Conservation (phyloP, 1,139 yeast species). For the Scheffersomyces stambukii region DNA sequence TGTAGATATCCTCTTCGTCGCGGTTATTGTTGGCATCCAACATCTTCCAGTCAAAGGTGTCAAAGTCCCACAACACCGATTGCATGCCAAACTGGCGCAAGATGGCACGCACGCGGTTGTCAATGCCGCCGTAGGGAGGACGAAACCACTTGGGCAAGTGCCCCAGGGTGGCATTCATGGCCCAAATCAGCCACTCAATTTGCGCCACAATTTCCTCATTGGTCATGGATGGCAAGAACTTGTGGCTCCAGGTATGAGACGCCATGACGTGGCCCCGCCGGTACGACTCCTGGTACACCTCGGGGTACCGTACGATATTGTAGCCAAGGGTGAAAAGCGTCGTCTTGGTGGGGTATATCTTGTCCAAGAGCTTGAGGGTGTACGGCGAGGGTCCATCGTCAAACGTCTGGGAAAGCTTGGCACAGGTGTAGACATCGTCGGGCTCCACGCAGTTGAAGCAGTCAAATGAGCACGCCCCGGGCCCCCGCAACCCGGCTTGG, state of each 20-base stretch:
- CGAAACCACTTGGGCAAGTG: conserved; percentile 92
- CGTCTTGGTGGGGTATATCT: conserved; percentile 39
- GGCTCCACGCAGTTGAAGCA: conserved; percentile 74
- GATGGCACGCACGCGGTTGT: conserved; percentile 76
- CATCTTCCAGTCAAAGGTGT: conserved; percentile 88
- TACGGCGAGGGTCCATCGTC: conserved; percentile 91
- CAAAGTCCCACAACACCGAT: conserved; percentile 87
- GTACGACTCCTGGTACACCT: conserved; percentile 56
- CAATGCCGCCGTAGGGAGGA: conserved; percentile 95
- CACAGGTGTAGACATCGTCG: conserved; percentile 77
- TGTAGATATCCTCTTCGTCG: conserved; percentile 47
- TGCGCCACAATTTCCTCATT: conserved; percentile 86
- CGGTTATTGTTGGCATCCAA: conserved; percentile 29
- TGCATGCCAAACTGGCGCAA: conserved; percentile 84
- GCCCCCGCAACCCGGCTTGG: conserved; percentile 8
- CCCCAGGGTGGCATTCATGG: conserved; percentile 90
- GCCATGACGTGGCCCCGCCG: conserved; percentile 74
- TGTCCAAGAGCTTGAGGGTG: conserved; percentile 55
- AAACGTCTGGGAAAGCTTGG: conserved; percentile 75
- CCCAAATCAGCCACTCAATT: conserved; percentile 95
- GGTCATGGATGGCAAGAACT: conserved; percentile 68
- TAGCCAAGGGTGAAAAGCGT: conserved; percentile 87
- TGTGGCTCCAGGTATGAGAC: conserved; percentile 92
- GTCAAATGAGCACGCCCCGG: conserved; percentile 74
- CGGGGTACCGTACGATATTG: conserved; percentile 74